Conservation (phyloP, 345 rosid genomes). For the Eucalyptus sp. region DNA sequence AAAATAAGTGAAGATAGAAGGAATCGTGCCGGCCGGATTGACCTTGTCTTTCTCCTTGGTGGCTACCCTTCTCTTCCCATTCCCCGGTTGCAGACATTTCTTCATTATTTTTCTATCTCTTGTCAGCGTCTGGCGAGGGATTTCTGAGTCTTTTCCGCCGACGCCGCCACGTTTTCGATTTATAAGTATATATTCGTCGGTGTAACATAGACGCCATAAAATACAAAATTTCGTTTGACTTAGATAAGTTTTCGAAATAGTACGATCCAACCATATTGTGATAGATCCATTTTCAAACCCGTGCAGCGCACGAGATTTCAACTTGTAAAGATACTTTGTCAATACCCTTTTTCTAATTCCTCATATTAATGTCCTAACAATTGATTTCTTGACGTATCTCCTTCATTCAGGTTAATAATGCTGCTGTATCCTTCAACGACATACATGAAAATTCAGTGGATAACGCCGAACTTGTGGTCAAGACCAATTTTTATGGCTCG, state of each 20-base stretch:
- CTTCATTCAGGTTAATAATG: slow-evolving; percentile 58
- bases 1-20: not conserved
- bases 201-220: not conserved
- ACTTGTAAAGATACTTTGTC: not conserved
- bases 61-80: not conserved
- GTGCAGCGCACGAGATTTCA: not conserved
- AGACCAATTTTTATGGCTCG: slow-evolving; percentile 62
- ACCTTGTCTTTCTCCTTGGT: not conserved
- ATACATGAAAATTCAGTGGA: slow-evolving; percentile 50
- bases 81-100: not conserved
- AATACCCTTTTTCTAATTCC: not conserved
- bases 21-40: not conserved
- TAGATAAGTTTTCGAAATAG: not conserved
- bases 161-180: not conserved
- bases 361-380: not conserved
- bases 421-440: slow-evolving; percentile 66
- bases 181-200: not conserved
- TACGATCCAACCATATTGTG: not conserved
- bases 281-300: too few relatives aligned
- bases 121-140: not conserved
- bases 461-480: slow-evolving; percentile 57
- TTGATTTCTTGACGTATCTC: not conserved
- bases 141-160: not conserved
- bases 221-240: not conserved
- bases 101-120: not conserved